A percentile compares a stretch with the other conserved stretches of the same genome.
Evolutionary conservation across 768 basidiomycete species (phyloP).

Genomic region (Pleurotus salmoneostramineus): DNA sequence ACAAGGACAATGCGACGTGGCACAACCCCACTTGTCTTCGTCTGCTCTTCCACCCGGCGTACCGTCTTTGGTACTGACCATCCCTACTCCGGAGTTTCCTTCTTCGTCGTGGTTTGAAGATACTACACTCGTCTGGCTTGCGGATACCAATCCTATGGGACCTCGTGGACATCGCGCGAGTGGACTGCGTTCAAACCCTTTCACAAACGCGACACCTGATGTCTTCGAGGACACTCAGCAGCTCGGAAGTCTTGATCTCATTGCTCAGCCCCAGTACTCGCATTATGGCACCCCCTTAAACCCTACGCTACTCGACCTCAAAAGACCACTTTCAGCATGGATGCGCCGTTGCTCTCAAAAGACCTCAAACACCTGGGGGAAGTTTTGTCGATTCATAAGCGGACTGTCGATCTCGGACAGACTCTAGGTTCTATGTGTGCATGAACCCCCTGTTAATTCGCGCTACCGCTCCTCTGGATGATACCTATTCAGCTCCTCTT

Average conservation of each 20-base stretch:
- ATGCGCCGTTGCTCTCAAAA: background rate
- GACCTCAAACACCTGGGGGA: background rate
- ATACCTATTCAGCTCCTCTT: too few species aligned
- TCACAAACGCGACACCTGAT: background rate
- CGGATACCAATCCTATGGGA: background rate
- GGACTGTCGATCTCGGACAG: background rate
- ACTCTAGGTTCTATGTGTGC: too few species aligned
- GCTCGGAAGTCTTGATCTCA: background rate
- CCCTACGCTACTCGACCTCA: background rate
- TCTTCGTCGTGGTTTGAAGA: background rate
- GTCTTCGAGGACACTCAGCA: background rate
- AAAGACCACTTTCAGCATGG: background rate
- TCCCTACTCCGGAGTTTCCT: constrained; percentile 2
- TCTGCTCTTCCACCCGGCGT: background rate
- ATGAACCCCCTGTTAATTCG: too few species aligned
- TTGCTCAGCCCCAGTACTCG: too few species aligned
- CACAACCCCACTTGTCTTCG: background rate
- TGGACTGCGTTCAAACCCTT: background rate
- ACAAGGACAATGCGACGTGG: background rate
- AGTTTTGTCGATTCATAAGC: background rate
- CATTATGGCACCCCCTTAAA: background rate
- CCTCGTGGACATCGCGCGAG: background rate
- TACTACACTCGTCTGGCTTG: background rate
- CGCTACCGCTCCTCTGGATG: too few species aligned
- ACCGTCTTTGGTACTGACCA: constrained; percentile 1